Evolutionary conservation across 441 rosid species (phyloP).

Genomic region (Isatis lusitanica): DNA sequence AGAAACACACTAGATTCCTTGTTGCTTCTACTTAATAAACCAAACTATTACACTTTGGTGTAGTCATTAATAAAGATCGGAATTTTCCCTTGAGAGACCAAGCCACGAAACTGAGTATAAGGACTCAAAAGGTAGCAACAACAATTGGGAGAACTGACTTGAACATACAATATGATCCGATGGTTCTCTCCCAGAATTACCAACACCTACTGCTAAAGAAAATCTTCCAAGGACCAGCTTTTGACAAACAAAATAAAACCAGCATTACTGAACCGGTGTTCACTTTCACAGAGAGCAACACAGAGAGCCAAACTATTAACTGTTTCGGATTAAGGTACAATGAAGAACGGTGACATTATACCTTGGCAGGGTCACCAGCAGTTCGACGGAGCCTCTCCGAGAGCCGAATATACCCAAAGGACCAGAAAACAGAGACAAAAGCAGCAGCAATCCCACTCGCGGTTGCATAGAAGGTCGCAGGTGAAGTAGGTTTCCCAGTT

Average conservation of each 20-base stretch:
- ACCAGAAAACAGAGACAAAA: conserved; percentile 89
- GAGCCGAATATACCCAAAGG: conserved; percentile 88
- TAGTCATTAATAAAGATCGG: too few species aligned
- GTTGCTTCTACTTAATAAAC: too few species aligned
- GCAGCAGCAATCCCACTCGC: conserved; percentile 86
- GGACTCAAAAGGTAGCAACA: background rate
- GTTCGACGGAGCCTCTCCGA: conserved; percentile 81
- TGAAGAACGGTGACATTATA: conserved; percentile 19
- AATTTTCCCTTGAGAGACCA: background rate
- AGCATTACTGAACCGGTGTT: background rate
- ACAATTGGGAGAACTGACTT: background rate
- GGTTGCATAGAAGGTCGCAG: conserved; percentile 84
- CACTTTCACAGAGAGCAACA: background rate
- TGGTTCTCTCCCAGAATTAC: background rate
- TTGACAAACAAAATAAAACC: background rate
- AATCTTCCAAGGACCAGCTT: background rate
- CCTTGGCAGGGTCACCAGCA: conserved; percentile 88
- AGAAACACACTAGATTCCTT: too few species aligned
- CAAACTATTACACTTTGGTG: too few species aligned
- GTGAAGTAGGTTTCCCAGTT: conserved; percentile 80
- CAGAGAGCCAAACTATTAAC: background rate
- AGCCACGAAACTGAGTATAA: background rate
- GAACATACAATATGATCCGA: conserved; percentile 7
- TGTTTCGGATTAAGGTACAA: background rate
- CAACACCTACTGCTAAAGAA: background rate